These are phyloP conservation scores for Xylariaceae sp. DNA, from an alignment of 2,329 filamentous ascomycete species.

Conservation along the genomic window DNA sequence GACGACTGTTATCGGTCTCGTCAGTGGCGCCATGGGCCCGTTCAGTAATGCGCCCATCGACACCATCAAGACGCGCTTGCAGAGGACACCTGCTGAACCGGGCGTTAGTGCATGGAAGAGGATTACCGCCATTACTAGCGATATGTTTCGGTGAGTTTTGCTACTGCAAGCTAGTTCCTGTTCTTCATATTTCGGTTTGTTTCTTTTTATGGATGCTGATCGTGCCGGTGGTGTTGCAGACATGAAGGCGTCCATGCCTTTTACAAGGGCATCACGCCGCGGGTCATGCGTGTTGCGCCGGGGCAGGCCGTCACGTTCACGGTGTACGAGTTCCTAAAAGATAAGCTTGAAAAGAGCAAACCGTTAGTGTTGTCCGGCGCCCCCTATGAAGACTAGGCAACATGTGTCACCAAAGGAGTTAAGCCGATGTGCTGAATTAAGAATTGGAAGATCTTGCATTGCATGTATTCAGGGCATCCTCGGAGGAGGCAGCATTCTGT, in stretches of 20 bases:
- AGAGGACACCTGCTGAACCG: constrained; percentile 77
- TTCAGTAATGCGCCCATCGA: constrained; percentile 97
- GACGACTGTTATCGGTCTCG: constrained; percentile 83
- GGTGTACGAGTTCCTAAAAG: constrained; percentile 73
- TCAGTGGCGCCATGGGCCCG: constrained; percentile 91
- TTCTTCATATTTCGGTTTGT: not conserved
- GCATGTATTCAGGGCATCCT: constrained; percentile 10
- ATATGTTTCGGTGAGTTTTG: constrained; percentile 70
- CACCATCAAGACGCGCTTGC: constrained; percentile 95
- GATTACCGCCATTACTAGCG: constrained; percentile 70
- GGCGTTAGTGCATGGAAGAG: constrained; percentile 76
- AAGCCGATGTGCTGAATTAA: not conserved
- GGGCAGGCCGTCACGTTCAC: constrained; percentile 78
- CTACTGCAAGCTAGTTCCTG: not conserved
- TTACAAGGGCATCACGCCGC: constrained; percentile 98
- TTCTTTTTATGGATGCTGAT: not conserved
- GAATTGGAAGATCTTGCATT: constrained; percentile 5
- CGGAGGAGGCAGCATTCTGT: constrained; percentile 6
- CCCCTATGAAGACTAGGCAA: constrained; percentile 60
- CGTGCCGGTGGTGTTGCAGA: constrained; percentile 39
- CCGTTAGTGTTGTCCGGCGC: constrained; percentile 55
- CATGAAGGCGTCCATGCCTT: constrained; percentile 93
- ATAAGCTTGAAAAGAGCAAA: constrained; percentile 62
- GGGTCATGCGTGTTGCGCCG: constrained; percentile 94
- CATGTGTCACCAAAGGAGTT: not conserved